Base-by-base conservation (phyloP, 1,139 yeast species). In the Blastobotrys malaysiensis region DNA sequence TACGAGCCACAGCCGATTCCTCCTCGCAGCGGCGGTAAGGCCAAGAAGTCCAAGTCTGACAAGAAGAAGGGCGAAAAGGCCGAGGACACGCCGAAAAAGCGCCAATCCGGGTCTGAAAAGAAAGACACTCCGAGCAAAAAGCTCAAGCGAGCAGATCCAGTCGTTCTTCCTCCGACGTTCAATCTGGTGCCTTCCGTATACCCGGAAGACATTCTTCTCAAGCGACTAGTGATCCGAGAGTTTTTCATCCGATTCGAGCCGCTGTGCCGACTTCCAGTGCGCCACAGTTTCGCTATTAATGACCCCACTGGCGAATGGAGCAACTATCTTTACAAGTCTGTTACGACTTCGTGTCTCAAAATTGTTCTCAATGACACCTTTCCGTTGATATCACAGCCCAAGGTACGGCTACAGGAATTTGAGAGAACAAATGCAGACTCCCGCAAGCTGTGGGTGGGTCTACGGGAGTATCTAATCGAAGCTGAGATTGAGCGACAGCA, bases 221-320 rank as follows among this genome's bases (percentile, higher is more conserved):
- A 54, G 11, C 57, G 62, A 46, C 58, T 66, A 7, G 57, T 61
- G 14, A 51, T 66, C 16, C 61, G 70, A 2, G 70, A 66, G 52
- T 65, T 65, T 54, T 55, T 63, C 18, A 54, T 66, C 21, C 56
- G 69, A 26, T 66, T 52, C 39, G 54, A 72, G 55, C 64, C 65
- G 53, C 63, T 69, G 27, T 69, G 71, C 51, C 61, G 69, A 21
- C 58, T 71, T 44, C 71, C 74, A 3, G 57, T 67, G 16, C 63
- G 73, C 51, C 69, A 69, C 53, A 61, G 66, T 2, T 58, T 65
- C 5, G 55, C 64, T 1, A 58, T 73, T 44, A 71, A 72, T 55
- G 75, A 73, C 54, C 72, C 73, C 16, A 60, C 67, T 9, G 59
- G 59, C 21, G 66, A 65, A 9, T 73, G 76, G 75, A 64, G 64